Evolutionary conservation across 441 rosid genomes (phyloP), one percentile per base, ranked within the genome.

Genomic region (Pelargonium myrrhifolium): DNA sequence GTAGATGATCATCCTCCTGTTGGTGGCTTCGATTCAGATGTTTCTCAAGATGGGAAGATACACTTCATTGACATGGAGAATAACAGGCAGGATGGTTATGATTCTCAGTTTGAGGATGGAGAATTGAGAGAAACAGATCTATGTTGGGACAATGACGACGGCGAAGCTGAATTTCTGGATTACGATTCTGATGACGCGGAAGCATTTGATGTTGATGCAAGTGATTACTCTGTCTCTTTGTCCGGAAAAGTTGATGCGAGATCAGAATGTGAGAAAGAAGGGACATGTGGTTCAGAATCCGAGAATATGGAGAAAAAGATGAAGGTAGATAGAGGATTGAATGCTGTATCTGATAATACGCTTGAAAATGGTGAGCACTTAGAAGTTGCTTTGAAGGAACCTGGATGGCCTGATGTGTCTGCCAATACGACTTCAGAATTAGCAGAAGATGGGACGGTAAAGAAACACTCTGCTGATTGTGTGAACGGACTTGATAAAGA

Each of bases 71-170:
- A 71, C 26, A 1, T 55, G 31, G 68, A 58, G 47, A 78, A 68
- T 15, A 59, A 65, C 10, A 39, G 64, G 55, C 79, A 80, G 75
- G 77, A 78, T 73, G 87, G 82, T 70, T 80, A 80, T 75, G 85
- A 83, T 47, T 87, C 89, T 42, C 84, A 79, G 71, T 73, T 79
- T 72, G 89, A 87, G 78, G 89, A 87, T 49, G 86, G 92, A 56
- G 92, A 87, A 74, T 75, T 87, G 73, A 82, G 84, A 69, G 92
- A 83, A 70, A 71, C 84, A 7, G 80, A 78, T 65, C 58, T 66
- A 6, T 70, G 65, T 76, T 79, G 81, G 83, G 82, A 76, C 64
- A 82, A 81, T 8, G 82, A 77, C 15, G 72, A 55, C 3, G 68
- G 64, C 3, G 84, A 84, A 35, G 72, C 65, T 45, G 85, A 86